Evolutionary conservation across 2,329 filamentous ascomycete genomes (phyloP).

Genomic region (Biscogniauxia marginata): DNA sequence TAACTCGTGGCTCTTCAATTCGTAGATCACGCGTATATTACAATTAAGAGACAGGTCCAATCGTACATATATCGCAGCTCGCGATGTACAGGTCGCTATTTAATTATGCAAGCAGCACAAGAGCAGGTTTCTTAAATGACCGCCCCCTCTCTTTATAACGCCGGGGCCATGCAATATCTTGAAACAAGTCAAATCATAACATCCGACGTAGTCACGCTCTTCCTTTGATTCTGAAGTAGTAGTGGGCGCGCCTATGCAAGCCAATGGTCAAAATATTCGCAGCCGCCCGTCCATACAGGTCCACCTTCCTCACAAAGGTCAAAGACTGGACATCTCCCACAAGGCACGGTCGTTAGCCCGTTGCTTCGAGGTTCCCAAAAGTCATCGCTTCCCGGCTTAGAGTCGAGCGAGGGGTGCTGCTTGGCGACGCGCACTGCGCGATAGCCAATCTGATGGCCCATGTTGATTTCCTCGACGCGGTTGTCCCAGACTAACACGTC

Average conservation of each 20-base stretch:
- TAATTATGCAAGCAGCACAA: background rate
- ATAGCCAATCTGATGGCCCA: conserved; percentile 51
- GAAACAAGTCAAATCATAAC: too few species aligned
- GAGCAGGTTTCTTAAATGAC: background rate
- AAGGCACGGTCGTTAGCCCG: conserved; percentile 84
- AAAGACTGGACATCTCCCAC: conserved; percentile 89
- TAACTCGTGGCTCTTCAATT: background rate
- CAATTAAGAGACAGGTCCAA: background rate
- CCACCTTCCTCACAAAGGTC: conserved; percentile 89
- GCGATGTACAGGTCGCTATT: background rate
- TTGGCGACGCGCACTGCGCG: conserved; percentile 50
- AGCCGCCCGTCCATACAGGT: conserved; percentile 84
- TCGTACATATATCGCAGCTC: background rate
- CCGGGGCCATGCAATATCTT: conserved; percentile 18
- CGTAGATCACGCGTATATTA: background rate
- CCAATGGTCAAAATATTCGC: conserved; percentile 90
- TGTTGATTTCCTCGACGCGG: conserved; percentile 66
- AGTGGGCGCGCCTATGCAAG: conserved; percentile 42
- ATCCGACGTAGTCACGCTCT: background rate
- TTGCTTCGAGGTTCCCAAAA: conserved; percentile 53
- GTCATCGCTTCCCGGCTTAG: conserved; percentile 28
- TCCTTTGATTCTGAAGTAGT: background rate
- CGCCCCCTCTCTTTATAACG: conserved; percentile 4
- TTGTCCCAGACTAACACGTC: conserved; percentile 89
- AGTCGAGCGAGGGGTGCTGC: conserved; percentile 30